phyloP scores from a whole-genome alignment of 192 early-diverging fungal species.

The Geosiphon pyriformis region DNA sequence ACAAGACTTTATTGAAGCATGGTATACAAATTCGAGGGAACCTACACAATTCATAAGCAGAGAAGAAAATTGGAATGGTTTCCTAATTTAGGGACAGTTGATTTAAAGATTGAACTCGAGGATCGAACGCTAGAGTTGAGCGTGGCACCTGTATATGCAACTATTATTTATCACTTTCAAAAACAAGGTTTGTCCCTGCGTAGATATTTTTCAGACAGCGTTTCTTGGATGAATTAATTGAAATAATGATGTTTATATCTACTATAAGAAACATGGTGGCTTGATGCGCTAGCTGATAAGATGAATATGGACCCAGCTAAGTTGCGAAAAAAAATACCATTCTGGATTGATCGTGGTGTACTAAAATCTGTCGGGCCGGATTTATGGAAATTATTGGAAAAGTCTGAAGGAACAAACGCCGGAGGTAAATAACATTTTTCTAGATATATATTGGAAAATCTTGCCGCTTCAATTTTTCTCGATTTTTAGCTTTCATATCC shows the following conservation, averaged over 20 bases:
- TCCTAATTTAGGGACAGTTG: constrained; percentile 45
- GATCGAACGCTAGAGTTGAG: constrained; percentile 42
- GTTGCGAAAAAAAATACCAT: constrained; percentile 3
- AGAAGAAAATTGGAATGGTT: constrained; percentile 56
- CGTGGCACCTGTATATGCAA: constrained; percentile 51
- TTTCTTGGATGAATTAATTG: background rate
- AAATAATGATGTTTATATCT: background rate
- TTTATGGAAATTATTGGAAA: constrained; percentile 19
- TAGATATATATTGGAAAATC: background rate
- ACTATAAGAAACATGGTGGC: constrained; percentile 12
- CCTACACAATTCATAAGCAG: constrained; percentile 42
- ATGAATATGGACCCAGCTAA: constrained; percentile 10
- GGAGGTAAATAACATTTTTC: background rate
- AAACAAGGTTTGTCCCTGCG: constrained; percentile 21
- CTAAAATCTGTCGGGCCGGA: background rate
- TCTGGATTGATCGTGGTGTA: constrained; percentile 20
- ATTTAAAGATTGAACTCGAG: constrained; percentile 49
- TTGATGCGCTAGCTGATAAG: constrained; percentile 1
- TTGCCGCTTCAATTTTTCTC: background rate
- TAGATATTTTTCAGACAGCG: background rate
- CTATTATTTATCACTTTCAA: constrained; percentile 41
- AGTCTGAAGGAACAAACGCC: no score
- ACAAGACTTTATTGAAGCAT: background rate
- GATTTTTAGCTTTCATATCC: background rate
- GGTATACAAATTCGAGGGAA: constrained; percentile 38